Base-by-base conservation (phyloP, 176 grass and related monocot species). In the Raddia distichophylla region DNA sequence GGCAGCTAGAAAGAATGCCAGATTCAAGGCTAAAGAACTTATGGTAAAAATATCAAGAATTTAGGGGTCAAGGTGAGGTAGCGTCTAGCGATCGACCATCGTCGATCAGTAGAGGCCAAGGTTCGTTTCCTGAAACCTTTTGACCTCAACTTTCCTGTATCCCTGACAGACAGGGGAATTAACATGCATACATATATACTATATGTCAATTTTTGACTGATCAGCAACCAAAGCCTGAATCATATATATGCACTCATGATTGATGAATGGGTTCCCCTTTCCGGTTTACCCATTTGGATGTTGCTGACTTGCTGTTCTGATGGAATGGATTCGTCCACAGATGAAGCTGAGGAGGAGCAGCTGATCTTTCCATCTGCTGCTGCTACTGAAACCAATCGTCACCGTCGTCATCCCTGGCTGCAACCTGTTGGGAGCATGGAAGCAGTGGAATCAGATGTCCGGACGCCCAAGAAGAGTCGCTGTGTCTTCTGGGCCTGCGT, bases 371-470 rank as follows among this genome's bases (percentile, higher is more conserved):
- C 57, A 22, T 60, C 10, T 60, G 20, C n/a, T 10, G 20, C n/a
- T 10, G 20, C 8, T 60, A n/a, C 19, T 22, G 57, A 60, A 50
- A 60, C 22, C 37, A 1, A 40, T 60, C 19, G 67, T 43, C 63
- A 4, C 8, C 14, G 11, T 61, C 59, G 4, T 61, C 59, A 10
- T 61, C 59, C 0, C 18, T 45, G 50, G 22, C n/a, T 8, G 35
- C 11, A 6, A 67, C 4, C 44, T 9, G 54, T 43, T 18, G 56
- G 20, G 14, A 63, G 19, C 57, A 86, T 86, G 83, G 83, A 86
- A 64, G 40, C 17, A 13, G 77, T 60, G 32, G 84, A 80, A 80
- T 80, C 76, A 13, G 74, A 58, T 16, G 60, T 10, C 69, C 81
- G 80, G 67, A 47, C 86, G 18, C 5, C 69, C 40, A 79, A 60